Evolutionary conservation across 352 stramenopile species (phyloP).

Genomic region (Elongisporangium prolatum): DNA sequence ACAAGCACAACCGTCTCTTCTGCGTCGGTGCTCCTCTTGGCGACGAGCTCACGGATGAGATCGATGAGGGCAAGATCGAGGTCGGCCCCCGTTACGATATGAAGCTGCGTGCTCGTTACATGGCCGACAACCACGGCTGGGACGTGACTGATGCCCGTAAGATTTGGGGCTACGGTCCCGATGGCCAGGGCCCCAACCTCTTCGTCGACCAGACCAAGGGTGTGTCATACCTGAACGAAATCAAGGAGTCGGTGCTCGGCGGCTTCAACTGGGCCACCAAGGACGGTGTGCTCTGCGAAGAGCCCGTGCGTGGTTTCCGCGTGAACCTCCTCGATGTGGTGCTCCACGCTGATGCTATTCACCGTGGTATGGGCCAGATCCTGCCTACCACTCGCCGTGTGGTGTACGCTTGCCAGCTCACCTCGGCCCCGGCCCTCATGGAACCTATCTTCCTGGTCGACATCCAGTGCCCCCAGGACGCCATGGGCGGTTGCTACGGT

Average conservation of each 20-base stretch:
- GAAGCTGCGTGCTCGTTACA: constrained; percentile 96
- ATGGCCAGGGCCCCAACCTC: constrained; percentile 98
- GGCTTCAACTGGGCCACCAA: constrained; percentile 99
- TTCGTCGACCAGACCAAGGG: constrained; percentile 99
- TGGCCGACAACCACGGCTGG: constrained; percentile 97
- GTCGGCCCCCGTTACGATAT: constrained; percentile 90
- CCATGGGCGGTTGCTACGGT: constrained; percentile 98
- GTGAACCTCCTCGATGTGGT: constrained; percentile 99
- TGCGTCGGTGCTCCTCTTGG: constrained; percentile 89
- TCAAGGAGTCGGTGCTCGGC: constrained; percentile 98
- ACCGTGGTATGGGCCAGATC: constrained; percentile 99
- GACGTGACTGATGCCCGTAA: constrained; percentile 98
- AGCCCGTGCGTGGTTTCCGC: constrained; percentile 95
- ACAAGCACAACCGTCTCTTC: constrained; percentile 99
- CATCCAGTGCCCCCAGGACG: constrained; percentile 98
- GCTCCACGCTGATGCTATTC: constrained; percentile 99
- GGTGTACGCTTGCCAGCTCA: constrained; percentile 96
- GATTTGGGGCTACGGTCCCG: constrained; percentile 99
- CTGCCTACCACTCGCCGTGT: constrained; percentile 98
- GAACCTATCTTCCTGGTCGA: constrained; percentile 99
- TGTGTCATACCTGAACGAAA: constrained; percentile 99
- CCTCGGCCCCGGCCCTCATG: constrained; percentile 92
- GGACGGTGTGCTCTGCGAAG: constrained; percentile 97
- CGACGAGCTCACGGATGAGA: constrained; percentile 94
- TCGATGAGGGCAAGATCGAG: constrained; percentile 96